Base-by-base conservation (phyloP, 352 stramenopile genomes). In the Pythium pectinolyticum region DNA sequence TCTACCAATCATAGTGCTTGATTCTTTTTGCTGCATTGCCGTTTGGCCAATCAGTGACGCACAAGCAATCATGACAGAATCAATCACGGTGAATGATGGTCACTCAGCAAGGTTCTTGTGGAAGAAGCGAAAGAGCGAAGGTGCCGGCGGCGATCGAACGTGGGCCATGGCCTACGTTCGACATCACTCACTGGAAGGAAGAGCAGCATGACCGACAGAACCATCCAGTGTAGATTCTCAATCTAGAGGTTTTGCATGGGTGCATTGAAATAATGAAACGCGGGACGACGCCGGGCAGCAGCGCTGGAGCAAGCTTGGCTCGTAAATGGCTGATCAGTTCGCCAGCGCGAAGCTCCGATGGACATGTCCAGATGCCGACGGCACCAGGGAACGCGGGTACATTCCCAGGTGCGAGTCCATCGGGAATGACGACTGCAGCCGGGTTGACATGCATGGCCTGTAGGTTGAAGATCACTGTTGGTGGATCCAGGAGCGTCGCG, bases 401-500 rank as follows among this genome's bases (percentile, higher is more conserved):
- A 52, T 69, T 73, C 50, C 66, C 66, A 61, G 66, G 60, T 45
- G 66, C 53, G 60, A 73, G 59, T 56, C 66, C 59, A 39, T 28
- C 24, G 27, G 66, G 59, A 59, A 73, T 73, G 54, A 69, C 60
- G 60, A 73, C 66, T 34, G 60, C 66, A 35, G 59, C 47, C 32
- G 66, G 66, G 30, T 69, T 43, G 60, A 73, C 35, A 17, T 65
- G 66, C 59, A 69, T 53, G 20, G 46, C 66, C 66, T 73, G 66
- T 10, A 73, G 53, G 60, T 69, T 73, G 59, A 73, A 69, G 54
- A 73, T 73, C 24, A 73, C 53, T 35, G 58, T 72, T 61, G 65
- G 65, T 64, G 65, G 65, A 68, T 72, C 65, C 51, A 72, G 65
- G 46, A 72, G 65, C 58, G 64, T 72, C 52, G 65, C 65, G 51